These are phyloP conservation scores for Leishmania tarentolae DNA, from an alignment of 208 protist genomes.

Conservation along the genomic window DNA sequence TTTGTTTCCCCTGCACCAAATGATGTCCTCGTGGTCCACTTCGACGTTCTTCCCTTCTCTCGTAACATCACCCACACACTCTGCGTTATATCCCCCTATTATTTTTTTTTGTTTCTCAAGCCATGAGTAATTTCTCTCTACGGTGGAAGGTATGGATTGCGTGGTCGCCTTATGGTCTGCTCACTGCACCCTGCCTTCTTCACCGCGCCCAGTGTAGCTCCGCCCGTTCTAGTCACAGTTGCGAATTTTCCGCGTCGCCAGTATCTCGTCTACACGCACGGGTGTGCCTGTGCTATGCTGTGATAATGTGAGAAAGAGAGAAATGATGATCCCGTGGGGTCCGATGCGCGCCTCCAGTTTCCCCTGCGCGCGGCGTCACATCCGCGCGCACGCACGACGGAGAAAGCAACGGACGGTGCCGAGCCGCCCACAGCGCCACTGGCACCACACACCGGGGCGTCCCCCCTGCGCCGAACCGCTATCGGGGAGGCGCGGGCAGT, in stretches of 20 bases:
- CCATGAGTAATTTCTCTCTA: too few relatives aligned
- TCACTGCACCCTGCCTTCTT: neutral
- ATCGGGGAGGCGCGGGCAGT: conserved; percentile 16
- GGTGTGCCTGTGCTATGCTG: neutral
- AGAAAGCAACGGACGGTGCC: conserved; percentile 21
- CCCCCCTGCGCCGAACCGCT: conserved; percentile 10
- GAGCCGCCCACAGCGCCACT: conserved; percentile 29
- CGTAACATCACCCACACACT: neutral
- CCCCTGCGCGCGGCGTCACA: conserved; percentile 25
- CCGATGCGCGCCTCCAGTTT: conserved; percentile 10
- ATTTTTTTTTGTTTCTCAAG: too few relatives aligned
- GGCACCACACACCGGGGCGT: conserved; percentile 18
- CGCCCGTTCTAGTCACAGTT: neutral
- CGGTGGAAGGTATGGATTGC: too few relatives aligned
- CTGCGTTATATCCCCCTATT: neutral
- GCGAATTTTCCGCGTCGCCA: neutral
- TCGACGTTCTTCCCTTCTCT: too few relatives aligned
- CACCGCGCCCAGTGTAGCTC: neutral
- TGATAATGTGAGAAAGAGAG: conserved; percentile 10
- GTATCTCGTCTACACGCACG: neutral
- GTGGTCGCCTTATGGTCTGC: neutral
- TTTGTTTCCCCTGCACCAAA: too few relatives aligned
- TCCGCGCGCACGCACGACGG: conserved; percentile 17
- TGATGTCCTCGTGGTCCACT: too few relatives aligned
- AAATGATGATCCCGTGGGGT: conserved; percentile 30